phyloP scores from a whole-genome alignment of 2,329 filamentous ascomycete species.

The Botryotinia narcissicola region DNA sequence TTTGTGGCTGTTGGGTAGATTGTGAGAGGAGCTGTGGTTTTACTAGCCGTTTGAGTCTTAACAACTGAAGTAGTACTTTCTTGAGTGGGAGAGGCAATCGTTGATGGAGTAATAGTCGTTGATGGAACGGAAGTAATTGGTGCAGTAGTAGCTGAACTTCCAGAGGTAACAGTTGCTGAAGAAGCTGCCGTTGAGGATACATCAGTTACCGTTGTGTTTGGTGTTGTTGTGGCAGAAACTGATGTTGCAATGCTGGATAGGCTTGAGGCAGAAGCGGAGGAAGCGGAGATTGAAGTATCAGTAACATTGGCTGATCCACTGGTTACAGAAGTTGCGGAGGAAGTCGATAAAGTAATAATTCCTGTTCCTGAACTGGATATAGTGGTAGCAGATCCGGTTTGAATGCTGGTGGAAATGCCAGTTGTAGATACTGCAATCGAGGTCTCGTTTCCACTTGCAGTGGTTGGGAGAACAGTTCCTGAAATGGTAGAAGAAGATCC shows the following conservation, averaged over 20 bases:
- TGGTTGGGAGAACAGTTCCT: conserved; percentile 14
- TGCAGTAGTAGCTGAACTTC: conserved; percentile 8
- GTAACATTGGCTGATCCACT: background rate
- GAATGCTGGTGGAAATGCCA: background rate
- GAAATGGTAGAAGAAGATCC: conserved; percentile 3
- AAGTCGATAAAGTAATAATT: background rate
- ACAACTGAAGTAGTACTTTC: background rate
- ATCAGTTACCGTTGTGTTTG: conserved; percentile 11
- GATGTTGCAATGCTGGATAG: conserved; percentile 7
- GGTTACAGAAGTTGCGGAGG: background rate
- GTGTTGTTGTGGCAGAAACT: conserved; percentile 9
- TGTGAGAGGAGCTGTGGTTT: conserved; percentile 21
- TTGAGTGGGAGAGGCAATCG: conserved; percentile 2
- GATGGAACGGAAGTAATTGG: conserved; percentile 13
- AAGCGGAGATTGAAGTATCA: background rate
- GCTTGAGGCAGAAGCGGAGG: background rate
- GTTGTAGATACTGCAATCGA: background rate
- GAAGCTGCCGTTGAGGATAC: conserved; percentile 13
- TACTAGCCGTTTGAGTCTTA: conserved; percentile 14
- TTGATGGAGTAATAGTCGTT: conserved; percentile 16
- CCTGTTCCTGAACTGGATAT: conserved; percentile 15
- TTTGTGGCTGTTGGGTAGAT: conserved; percentile 34
- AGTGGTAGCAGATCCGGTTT: background rate
- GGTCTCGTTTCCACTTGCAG: conserved; percentile 4
- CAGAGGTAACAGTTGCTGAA: conserved; percentile 12